Base-by-base conservation (phyloP, 768 basidiomycete species). In the Pleurotus pulmonarius region DNA sequence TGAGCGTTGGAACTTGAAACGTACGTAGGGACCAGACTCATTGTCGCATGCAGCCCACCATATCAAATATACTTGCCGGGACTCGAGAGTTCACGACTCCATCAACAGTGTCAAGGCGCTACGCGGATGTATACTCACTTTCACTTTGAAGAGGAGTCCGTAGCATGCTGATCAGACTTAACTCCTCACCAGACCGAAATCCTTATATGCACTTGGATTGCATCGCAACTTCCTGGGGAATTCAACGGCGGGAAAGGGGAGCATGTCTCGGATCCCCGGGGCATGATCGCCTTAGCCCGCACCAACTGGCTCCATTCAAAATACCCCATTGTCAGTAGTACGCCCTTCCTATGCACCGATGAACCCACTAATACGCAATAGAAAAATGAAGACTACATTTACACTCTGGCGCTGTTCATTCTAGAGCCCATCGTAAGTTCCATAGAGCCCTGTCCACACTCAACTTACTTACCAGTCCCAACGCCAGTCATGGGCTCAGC, bases 111-210 rank as follows among this genome's bases (percentile, higher is more conserved):
- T 69, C 78, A 0, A 75, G 66, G 56, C 70, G 81, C 5, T 80
- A 79, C 61, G 70, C 75, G 0, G 81, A 83, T 61, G 81, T 83
- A 56, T n/a, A 79, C 71, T 8, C 25, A 24, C 11, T 24, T 18
- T 41, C 45, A 15, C 11, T 46, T 55, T 45, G 7, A 34, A 6
- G 47, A 41, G 8, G 8, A 39, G 4, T 13, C 34, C n/a, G 6
- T 38, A 11, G 18, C 29, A 45, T 59, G 38, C 59, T 49, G 16
- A n/a, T n/a, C n/a, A n/a, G n/a, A 47, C 44, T 15, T 57, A n/a
- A 51, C 34, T 39, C 0, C 7, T 29, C 20, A 2, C 29, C 52
- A 79, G 78, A 80, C 79, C 1, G 75, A 75, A 41, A 69, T 79
- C 16, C 64, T 80, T 11, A 76, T 81, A 25, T 62, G 74, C 76